Evolutionary conservation across 495 filamentous ascomycete genomes (phyloP).

Genomic region (Clohesyomyces aquaticus): DNA sequence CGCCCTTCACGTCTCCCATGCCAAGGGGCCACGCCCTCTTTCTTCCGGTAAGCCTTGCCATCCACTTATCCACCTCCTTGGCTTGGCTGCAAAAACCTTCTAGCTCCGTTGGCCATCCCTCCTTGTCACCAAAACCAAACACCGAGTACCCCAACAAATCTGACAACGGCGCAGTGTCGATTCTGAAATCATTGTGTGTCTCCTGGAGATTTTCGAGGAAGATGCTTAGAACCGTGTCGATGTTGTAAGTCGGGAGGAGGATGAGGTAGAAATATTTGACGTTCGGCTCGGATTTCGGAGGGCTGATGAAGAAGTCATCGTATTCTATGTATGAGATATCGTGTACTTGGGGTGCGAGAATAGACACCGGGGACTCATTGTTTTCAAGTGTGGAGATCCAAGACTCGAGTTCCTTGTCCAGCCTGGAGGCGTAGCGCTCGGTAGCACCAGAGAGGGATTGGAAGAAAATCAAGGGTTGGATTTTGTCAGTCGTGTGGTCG

Average conservation of each 20-base stretch:
- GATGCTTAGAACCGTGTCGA: constrained; percentile 80
- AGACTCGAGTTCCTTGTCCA: constrained; percentile 57
- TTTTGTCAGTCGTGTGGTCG: constrained; percentile 45
- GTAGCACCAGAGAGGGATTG: constrained; percentile 83
- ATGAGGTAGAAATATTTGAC: constrained; percentile 76
- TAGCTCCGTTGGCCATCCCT: constrained; percentile 86
- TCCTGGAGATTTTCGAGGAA: constrained; percentile 84
- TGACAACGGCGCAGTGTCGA: constrained; percentile 83
- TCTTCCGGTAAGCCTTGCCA: constrained; percentile 83
- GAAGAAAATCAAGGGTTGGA: constrained; percentile 85
- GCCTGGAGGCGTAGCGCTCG: constrained; percentile 63
- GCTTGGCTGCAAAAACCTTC: constrained; percentile 93
- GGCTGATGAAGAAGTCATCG: constrained; percentile 83
- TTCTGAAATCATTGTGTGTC: constrained; percentile 93
- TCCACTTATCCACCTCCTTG: constrained; percentile 87
- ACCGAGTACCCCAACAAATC: constrained; percentile 82
- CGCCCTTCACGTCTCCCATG: constrained; percentile 80
- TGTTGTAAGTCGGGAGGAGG: constrained; percentile 86
- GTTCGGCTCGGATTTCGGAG: constrained; percentile 57
- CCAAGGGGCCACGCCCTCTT: constrained; percentile 85
- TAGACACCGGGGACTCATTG: background rate
- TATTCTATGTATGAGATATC: constrained; percentile 86
- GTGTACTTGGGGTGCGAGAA: constrained; percentile 65
- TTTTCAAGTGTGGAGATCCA: constrained; percentile 21
- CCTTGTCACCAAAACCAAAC: constrained; percentile 88